Percentiles rank a stretch among this genome's conserved stretches.
phyloP scores from a whole-genome alignment of 2,329 filamentous ascomycete genomes.

The Monilinia vaccinii-corymbosi region DNA sequence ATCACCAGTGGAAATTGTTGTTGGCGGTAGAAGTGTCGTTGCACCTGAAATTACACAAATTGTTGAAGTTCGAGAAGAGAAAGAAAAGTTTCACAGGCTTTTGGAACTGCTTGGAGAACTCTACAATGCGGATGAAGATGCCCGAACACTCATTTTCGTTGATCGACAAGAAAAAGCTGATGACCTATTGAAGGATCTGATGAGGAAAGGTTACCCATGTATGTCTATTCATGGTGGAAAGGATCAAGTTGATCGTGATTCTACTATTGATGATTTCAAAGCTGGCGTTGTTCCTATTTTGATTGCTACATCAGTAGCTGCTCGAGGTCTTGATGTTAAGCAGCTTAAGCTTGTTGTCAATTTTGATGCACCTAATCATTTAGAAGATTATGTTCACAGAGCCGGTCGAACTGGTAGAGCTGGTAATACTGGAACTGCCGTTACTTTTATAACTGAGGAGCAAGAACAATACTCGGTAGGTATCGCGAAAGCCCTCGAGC shows the following conservation, averaged over 20 bases:
- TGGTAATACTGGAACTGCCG: constrained; percentile 86
- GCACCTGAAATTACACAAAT: constrained; percentile 90
- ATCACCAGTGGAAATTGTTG: constrained; percentile 81
- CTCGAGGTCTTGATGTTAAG: constrained; percentile 90
- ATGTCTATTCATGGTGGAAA: constrained; percentile 93
- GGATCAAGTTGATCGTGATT: constrained; percentile 87
- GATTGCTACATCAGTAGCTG: constrained; percentile 90
- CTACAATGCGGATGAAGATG: constrained; percentile 81
- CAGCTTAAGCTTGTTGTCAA: constrained; percentile 94
- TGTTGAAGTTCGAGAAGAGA: constrained; percentile 77
- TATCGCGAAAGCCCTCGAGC: constrained; percentile 76
- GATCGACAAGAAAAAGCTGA: constrained; percentile 88
- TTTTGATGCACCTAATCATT: constrained; percentile 85
- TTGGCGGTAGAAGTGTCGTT: constrained; percentile 79
- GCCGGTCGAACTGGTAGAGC: constrained; percentile 90
- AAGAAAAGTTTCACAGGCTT: constrained; percentile 73
- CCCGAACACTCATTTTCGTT: constrained; percentile 82
- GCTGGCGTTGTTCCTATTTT: constrained; percentile 81
- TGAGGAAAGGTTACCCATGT: constrained; percentile 79
- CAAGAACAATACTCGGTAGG: constrained; percentile 87
- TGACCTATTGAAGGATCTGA: constrained; percentile 64
- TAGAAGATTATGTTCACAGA: constrained; percentile 95
- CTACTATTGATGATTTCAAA: constrained; percentile 89
- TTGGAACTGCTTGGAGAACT: constrained; percentile 81
- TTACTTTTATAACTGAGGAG: constrained; percentile 86